These are phyloP conservation scores for Anthoceros angustus DNA, from an alignment of 225 moss, liverwort and hornwort species.

Conservation along the genomic window DNA sequence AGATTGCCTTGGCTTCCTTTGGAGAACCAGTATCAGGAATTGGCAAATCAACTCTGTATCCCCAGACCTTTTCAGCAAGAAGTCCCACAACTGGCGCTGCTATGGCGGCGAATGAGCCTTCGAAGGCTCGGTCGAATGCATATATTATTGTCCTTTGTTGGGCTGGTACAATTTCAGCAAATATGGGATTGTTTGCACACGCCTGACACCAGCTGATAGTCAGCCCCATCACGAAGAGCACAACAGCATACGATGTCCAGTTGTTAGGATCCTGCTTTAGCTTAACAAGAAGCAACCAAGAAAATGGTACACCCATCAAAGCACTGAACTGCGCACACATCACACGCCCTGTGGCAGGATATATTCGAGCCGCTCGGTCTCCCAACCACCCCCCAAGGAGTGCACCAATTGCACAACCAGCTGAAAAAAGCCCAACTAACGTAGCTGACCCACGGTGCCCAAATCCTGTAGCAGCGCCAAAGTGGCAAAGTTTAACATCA, in stretches of 20 bases:
- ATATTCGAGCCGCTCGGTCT: conserved; percentile 53
- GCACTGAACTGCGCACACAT: conserved; percentile 90
- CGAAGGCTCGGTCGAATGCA: conserved; percentile 81
- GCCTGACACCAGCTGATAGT: conserved; percentile 92
- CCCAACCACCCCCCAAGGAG: conserved; percentile 86
- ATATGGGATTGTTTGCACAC: conserved; percentile 91
- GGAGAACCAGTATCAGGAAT: conserved; percentile 57
- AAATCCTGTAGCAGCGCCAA: conserved; percentile 33
- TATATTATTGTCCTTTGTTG: conserved; percentile 75
- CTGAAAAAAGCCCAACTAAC: conserved; percentile 74
- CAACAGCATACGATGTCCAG: conserved; percentile 47
- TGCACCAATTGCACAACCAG: conserved; percentile 67
- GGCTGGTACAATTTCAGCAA: conserved; percentile 84
- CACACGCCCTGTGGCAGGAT: conserved; percentile 65
- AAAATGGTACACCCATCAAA: conserved; percentile 84
- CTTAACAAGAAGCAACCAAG: conserved; percentile 48
- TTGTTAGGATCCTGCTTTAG: conserved; percentile 54
- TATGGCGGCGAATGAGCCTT: conserved; percentile 72
- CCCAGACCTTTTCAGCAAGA: conserved; percentile 73
- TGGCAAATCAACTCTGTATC: conserved; percentile 44
- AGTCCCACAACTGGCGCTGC: conserved; percentile 78
- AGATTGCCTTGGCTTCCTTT: conserved; percentile 59
- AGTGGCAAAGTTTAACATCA: not conserved
- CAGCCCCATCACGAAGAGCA: conserved; percentile 53
- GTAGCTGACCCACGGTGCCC: conserved; percentile 83